phyloP scores from a whole-genome alignment of 1,139 yeast species.

The Magnusiomyces ingens region DNA sequence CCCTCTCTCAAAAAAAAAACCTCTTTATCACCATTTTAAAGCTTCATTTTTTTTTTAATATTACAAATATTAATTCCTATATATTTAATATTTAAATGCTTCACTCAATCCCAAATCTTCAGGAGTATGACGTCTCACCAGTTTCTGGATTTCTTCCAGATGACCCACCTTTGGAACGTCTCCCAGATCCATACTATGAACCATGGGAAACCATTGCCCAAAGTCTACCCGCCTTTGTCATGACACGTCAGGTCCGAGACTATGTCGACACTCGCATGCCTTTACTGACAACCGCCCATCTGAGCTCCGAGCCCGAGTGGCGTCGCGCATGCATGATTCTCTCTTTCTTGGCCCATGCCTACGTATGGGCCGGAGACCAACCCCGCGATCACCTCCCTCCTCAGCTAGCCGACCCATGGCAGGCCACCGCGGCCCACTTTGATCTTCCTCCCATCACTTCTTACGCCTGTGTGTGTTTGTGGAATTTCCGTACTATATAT shows the following conservation, averaged over 20 bases:
- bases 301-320: slow-evolving; percentile 44
- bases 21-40: background rate
- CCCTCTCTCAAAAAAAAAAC: background rate
- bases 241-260: slow-evolving; percentile 54
- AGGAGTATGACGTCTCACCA: slow-evolving; percentile 64
- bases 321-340: slow-evolving; percentile 76
- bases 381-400: slow-evolving; percentile 64
- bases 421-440: slow-evolving; percentile 49
- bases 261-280: slow-evolving; percentile 54
- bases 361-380: slow-evolving; percentile 67
- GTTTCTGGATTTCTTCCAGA: slow-evolving; percentile 74
- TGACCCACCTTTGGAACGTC: slow-evolving; percentile 50
- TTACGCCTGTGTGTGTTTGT: slow-evolving; percentile 77
- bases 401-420: slow-evolving; percentile 64
- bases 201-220: slow-evolving; percentile 73
- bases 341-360: slow-evolving; percentile 78
- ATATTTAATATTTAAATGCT: slow-evolving; percentile 6
- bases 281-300: slow-evolving; percentile 40
- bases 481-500: slow-evolving; percentile 72
- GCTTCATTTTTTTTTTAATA: background rate
- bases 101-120: slow-evolving; percentile 39
- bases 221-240: slow-evolving; percentile 64
- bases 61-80: background rate
- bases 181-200: slow-evolving; percentile 56
- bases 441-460: slow-evolving; percentile 83